Conservation (phyloP, 2,329 filamentous ascomycete genomes). For the Neonectria hederae region DNA sequence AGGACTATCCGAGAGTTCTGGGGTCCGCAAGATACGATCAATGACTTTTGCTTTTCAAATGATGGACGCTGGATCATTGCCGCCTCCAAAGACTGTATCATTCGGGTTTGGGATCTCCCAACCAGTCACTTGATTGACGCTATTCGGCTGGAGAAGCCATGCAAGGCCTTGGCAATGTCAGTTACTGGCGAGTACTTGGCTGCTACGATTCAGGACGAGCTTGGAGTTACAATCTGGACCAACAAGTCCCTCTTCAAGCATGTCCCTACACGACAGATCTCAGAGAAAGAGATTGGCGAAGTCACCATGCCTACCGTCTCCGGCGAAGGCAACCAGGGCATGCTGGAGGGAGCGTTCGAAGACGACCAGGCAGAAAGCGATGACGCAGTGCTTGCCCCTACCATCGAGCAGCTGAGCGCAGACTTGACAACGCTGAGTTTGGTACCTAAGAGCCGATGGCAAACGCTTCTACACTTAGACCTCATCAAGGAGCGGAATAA, state of each 20-base stretch:
- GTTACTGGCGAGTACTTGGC: constrained; percentile 93
- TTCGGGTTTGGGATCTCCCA: constrained; percentile 94
- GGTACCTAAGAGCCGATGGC: constrained; percentile 91
- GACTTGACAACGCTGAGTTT: constrained; percentile 90
- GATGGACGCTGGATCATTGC: constrained; percentile 95
- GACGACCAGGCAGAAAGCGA: constrained; percentile 62
- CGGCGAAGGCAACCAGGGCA: constrained; percentile 79
- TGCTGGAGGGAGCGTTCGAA: constrained; percentile 81
- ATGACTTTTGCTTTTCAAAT: constrained; percentile 88
- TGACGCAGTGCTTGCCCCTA: constrained; percentile 63
- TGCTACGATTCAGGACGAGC: constrained; percentile 80
- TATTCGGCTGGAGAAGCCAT: constrained; percentile 80
- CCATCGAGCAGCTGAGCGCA: constrained; percentile 79
- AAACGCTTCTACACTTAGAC: constrained; percentile 92
- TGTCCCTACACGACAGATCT: constrained; percentile 84
- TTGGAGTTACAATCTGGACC: constrained; percentile 95
- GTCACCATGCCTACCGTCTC: constrained; percentile 78
- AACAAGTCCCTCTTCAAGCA: constrained; percentile 93
- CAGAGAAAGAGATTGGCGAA: constrained; percentile 75
- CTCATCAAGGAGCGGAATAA: constrained; percentile 94
- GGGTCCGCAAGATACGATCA: constrained; percentile 78
- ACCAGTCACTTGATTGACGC: constrained; percentile 96
- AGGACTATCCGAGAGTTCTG: constrained; percentile 93
- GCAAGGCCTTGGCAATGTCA: constrained; percentile 88
- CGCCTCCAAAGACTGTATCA: constrained; percentile 79